Base-by-base conservation (phyloP, 140 eudicot genomes). In the Anethum foeniculum region DNA sequence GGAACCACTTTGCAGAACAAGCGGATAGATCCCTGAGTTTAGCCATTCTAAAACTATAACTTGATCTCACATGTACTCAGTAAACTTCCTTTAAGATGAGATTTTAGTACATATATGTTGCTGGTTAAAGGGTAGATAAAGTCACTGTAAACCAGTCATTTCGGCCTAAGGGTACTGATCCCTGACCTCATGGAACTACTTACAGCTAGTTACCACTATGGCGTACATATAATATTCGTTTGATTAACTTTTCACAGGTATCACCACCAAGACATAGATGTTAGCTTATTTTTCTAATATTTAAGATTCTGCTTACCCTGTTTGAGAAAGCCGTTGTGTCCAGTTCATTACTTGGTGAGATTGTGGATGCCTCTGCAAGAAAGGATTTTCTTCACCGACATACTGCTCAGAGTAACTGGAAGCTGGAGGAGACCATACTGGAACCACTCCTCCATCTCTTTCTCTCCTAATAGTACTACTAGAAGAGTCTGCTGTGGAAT, bases 401-500 rank as follows among this genome's bases (percentile, higher is more conserved):
- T 69, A 93, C 49, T 87, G 87, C 82, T 92, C 94, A 1, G 98
- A 82, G 82, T 81, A 92, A 69, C 82, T 88, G 16, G 97, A 81
- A 84, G 77, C 86, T 13, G 87, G 81, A 32, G 98, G 99, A 18
- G 99, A 91, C 99, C 99, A 96, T 71, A 91, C 98, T 0, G 98
- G 99, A 60, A 93, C 99, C 21, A 88, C 90, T 47, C 93, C 97
- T 15, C 97, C 94, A 71, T 91, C 96, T 72, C 96, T 85, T 78
- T 90, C 96, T 89, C 96, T 84, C 80, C 97, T 82, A 49, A 83
- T 81, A 36, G 84, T 80, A 78, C 90, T 85, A 79, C 83, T 87
- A 27, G 98, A 87, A 30, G 98, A 93, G 80, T 93, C 99, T 25
- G 95, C 89, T n/a, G 90, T 90, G n/a, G 97, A 91, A 68, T 91